Percentiles rank a stretch among this genome's conserved stretches.
Conservation (phyloP, 2,329 filamentous ascomycete genomes). For the Monosporascus sp. region DNA sequence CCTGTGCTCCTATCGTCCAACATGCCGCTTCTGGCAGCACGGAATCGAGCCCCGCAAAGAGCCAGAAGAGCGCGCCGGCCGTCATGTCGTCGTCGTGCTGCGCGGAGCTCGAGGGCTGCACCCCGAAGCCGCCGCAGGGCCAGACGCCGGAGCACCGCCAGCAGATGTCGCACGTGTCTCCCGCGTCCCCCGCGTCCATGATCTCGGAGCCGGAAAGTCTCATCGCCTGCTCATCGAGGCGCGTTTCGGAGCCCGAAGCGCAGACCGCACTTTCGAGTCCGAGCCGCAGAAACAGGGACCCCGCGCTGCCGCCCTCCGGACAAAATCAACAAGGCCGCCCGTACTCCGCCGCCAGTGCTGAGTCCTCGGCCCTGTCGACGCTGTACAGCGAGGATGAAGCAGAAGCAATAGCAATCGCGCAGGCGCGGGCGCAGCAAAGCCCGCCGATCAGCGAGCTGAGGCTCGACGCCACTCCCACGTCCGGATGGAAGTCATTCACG, state of each 20-base stretch:
- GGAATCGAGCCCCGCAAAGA: constrained; percentile 22
- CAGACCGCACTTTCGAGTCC: constrained; percentile 39
- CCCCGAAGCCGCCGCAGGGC: constrained; percentile 6
- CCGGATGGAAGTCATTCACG: constrained; percentile 5
- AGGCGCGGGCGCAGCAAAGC: constrained; percentile 24
- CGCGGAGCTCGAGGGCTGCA: constrained; percentile 18
- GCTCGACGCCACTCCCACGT: constrained; percentile 1
- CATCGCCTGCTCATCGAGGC: constrained; percentile 24
- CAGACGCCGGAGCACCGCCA: constrained; percentile 17
- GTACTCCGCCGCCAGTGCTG: constrained; percentile 33
- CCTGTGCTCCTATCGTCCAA: too few species aligned
- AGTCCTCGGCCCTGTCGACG: constrained; percentile 51
- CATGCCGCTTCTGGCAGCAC: too few species aligned
- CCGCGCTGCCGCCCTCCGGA: constrained; percentile 2
- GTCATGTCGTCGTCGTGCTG: constrained; percentile 8
- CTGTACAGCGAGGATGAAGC: constrained; percentile 50
- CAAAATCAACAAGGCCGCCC: constrained; percentile 7
- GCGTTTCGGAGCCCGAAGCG: constrained; percentile 29
- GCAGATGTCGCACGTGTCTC: constrained; percentile 28
- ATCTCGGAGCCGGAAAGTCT: constrained; percentile 38
- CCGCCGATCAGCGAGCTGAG: constrained; percentile 7
- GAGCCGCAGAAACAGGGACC: constrained; percentile 26
- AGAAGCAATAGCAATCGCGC: constrained; percentile 27
- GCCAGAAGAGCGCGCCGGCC: constrained; percentile 25
- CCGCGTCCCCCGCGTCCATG: constrained; percentile 26